Conservation (phyloP, 345 rosid genomes). For the Moricandia arvensis region DNA sequence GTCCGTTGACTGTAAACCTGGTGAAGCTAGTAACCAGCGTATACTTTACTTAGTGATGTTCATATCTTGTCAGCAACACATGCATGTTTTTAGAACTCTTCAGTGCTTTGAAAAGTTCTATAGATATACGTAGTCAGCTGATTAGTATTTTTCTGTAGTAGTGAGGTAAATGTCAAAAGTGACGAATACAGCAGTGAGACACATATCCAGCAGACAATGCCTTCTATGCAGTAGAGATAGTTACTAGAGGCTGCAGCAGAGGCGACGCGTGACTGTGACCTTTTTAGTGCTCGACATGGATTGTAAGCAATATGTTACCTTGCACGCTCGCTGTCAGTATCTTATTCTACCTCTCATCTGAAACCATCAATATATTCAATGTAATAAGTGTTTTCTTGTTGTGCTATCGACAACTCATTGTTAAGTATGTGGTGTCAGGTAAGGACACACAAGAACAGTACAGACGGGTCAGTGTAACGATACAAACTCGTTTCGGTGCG, state of each 20-base stretch:
- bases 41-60: slow-evolving; percentile 37
- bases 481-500: slow-evolving; percentile 83
- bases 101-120: background rate
- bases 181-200: slow-evolving; percentile 70
- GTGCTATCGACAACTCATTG: background rate
- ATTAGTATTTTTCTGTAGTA: slow-evolving; percentile 43
- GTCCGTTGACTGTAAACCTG: slow-evolving; percentile 91
- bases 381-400: background rate
- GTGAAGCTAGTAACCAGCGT: slow-evolving; percentile 87
- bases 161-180: slow-evolving; percentile 74
- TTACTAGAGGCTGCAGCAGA: slow-evolving; percentile 63
- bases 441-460: slow-evolving; percentile 81
- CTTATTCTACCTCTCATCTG: background rate
- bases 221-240: slow-evolving; percentile 82
- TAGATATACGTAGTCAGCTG: slow-evolving; percentile 14
- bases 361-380: background rate
- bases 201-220: slow-evolving; percentile 87
- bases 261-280: slow-evolving; percentile 85
- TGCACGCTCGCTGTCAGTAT: background rate
- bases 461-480: slow-evolving; percentile 82
- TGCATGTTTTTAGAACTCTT: too few relatives aligned
- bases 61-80: too few relatives aligned
- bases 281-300: slow-evolving; percentile 88
- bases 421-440: slow-evolving; percentile 48
- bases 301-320: slow-evolving; percentile 52